phyloP scores from a whole-genome alignment of 2,329 filamentous ascomycete genomes.

The Hymenoscyphus repandus region DNA sequence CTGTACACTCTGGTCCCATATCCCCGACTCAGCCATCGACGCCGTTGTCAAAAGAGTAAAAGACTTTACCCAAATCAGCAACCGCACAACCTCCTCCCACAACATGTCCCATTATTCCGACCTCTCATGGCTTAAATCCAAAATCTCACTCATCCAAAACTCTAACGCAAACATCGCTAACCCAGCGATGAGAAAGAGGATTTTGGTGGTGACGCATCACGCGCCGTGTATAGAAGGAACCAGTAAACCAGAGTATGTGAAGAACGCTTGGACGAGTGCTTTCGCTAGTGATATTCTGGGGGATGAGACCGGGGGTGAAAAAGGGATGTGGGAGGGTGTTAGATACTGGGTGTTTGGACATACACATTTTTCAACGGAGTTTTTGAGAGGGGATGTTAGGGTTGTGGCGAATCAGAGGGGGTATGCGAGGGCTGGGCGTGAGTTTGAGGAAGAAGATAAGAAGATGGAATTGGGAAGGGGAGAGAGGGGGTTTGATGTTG shows the following conservation, averaged over 20 bases:
- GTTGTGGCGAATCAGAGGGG: constrained; percentile 42
- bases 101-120: constrained; percentile 20
- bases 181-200: constrained; percentile 30
- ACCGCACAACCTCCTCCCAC: neutral
- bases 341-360: constrained; percentile 41
- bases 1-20: constrained; percentile 45
- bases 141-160: constrained; percentile 29
- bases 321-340: constrained; percentile 21
- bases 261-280: constrained; percentile 33
- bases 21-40: constrained; percentile 35
- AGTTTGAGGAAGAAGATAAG: no score
- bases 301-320: neutral
- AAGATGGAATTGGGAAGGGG: no score
- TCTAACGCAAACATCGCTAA: constrained; percentile 9
- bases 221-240: constrained; percentile 38
- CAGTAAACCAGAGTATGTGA: constrained; percentile 42
- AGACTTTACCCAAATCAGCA: constrained; percentile 5
- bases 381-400: constrained; percentile 28
- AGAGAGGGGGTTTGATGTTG: no score
- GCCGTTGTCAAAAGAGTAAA: constrained; percentile 3
- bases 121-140: constrained; percentile 34
- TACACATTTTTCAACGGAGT: constrained; percentile 39
- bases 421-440: constrained; percentile 24
- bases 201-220: constrained; percentile 37
- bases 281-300: constrained; percentile 49